Base-by-base conservation (phyloP, 2,329 filamentous ascomycete species). In the Alternaria viburni region DNA sequence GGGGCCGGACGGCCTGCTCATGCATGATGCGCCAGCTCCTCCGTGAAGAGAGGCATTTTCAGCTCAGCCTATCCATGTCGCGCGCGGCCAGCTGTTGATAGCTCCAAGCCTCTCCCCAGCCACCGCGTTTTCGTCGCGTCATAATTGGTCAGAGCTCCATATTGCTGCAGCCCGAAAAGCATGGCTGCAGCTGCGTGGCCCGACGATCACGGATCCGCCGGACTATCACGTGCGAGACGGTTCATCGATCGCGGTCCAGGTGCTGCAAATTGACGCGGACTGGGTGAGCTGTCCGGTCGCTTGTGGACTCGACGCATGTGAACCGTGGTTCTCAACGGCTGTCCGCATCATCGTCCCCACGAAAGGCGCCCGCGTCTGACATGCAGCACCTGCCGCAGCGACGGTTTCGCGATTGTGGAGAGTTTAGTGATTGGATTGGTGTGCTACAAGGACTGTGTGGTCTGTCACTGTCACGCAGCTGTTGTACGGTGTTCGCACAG, bases 51-150 rank as follows among this genome's bases (percentile, higher is more conserved):
- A 59, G 60, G 50, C 71, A 69, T 71, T 73, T 72, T 75, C 76
- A 78, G 75, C 76, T 78, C 68, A 73, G 60, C 41, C 41, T 56
- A 65, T 70, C 68, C 66, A 68, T 69, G 69, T 62, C 50, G 65
- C 59, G 47, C 56, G 52, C 62, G 44, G 67, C 67, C 68, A 65
- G 59, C 59, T 54, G 56, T 57, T 59, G 60, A 54, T 54, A 63
- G 60, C 62, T 67, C 59, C 64, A 60, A 61, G 54, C 64, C 65
- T 59, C 64, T 68, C 30, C 65, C 74, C 75, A 77, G 69, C 74
- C 75, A 67, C 63, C 69, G 52, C 36, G 54, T 66, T 74, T 73
- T 63, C 51, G 59, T 12, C 61, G 64, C 60, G 60, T 65, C 57
- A 49, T 62, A 30, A 76, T 73, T 75, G 72, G 74, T 46, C 60